Conservation (phyloP, 345 rosid species). For the Camelina neglecta region DNA sequence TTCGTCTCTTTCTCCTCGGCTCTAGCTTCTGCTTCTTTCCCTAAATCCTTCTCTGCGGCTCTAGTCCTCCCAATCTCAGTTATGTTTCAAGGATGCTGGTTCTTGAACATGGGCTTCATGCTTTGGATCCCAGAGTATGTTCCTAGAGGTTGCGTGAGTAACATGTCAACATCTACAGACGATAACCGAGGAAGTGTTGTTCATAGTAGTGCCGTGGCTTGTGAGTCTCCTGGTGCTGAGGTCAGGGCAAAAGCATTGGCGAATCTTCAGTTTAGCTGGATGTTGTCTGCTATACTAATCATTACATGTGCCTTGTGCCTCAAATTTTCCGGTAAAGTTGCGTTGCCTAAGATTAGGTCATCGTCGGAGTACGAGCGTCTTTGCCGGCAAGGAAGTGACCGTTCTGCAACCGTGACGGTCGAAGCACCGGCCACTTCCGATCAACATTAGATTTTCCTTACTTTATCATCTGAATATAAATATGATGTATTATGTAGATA, state of each 20-base stretch:
- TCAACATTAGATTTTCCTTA: constrained; percentile 21
- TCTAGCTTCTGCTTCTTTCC: constrained; percentile 53
- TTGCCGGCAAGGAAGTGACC: constrained; percentile 43
- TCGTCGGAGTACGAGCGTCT: constrained; percentile 45
- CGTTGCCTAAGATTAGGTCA: constrained; percentile 34
- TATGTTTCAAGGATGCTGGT: constrained; percentile 85
- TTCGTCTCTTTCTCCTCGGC: constrained; percentile 62
- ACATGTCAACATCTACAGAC: constrained; percentile 35
- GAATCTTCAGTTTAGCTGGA: constrained; percentile 95
- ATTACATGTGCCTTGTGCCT: constrained; percentile 62
- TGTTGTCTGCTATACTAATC: constrained; percentile 62
- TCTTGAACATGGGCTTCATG: constrained; percentile 80
- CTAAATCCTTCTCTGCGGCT: constrained; percentile 60
- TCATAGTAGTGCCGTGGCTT: constrained; percentile 67
- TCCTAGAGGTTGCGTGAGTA: constrained; percentile 65
- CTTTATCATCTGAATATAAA: not conserved
- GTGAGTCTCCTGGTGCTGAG: constrained; percentile 64
- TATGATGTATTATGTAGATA: constrained; percentile 11
- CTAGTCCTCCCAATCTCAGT: constrained; percentile 68
- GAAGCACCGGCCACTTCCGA: constrained; percentile 25
- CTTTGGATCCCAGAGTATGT: constrained; percentile 78
- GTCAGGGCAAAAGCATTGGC: constrained; percentile 74
- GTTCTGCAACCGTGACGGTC: constrained; percentile 32
- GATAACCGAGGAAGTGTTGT: constrained; percentile 39
- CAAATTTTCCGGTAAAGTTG: constrained; percentile 53